A percentile compares a stretch with the other conserved stretches of the same genome.
phyloP scores from a whole-genome alignment of 2,329 filamentous ascomycete genomes.

The Camillea tinctor region DNA sequence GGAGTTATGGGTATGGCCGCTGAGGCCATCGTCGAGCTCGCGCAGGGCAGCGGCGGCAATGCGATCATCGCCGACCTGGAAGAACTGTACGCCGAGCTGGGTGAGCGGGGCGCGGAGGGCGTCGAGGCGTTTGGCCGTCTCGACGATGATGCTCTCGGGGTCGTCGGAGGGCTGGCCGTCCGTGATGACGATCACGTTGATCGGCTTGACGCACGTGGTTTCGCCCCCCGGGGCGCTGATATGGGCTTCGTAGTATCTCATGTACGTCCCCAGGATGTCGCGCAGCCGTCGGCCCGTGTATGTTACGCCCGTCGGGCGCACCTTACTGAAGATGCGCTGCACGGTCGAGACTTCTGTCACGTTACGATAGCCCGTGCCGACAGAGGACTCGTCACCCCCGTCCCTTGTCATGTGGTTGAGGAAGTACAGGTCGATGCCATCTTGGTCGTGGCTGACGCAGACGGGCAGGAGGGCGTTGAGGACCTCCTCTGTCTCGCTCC shows the following conservation, averaged over 20 bases:
- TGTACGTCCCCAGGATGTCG: conserved; percentile 71
- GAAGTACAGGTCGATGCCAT: conserved; percentile 91
- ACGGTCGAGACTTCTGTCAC: conserved; percentile 60
- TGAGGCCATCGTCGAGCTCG: conserved; percentile 73
- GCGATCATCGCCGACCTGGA: conserved; percentile 80
- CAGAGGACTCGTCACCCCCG: conserved; percentile 37
- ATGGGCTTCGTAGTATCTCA: conserved; percentile 51
- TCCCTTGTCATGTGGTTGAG: conserved; percentile 63
- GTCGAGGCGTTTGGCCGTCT: conserved; percentile 69
- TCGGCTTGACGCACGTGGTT: conserved; percentile 62
- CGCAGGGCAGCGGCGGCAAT: conserved; percentile 64
- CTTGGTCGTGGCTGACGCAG: conserved; percentile 73
- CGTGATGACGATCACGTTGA: conserved; percentile 92
- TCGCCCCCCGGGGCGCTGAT: conserved; percentile 34
- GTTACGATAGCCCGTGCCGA: conserved; percentile 59
- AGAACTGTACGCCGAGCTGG: conserved; percentile 93
- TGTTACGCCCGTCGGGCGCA: conserved; percentile 66
- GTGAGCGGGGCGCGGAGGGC: conserved; percentile 66
- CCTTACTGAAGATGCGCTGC: conserved; percentile 65
- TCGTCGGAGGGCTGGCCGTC: conserved; percentile 83
- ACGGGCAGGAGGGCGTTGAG: conserved; percentile 76
- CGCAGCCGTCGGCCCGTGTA: conserved; percentile 72
- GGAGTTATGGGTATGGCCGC: conserved; percentile 42
- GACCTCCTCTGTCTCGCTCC: conserved; percentile 71
- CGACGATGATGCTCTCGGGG: conserved; percentile 66